Percentiles rank a stretch among this genome's conserved stretches.
These are phyloP conservation scores for Gomphus bonarii DNA, from an alignment of 1,284 basidiomycete species.

Conservation along the genomic window DNA sequence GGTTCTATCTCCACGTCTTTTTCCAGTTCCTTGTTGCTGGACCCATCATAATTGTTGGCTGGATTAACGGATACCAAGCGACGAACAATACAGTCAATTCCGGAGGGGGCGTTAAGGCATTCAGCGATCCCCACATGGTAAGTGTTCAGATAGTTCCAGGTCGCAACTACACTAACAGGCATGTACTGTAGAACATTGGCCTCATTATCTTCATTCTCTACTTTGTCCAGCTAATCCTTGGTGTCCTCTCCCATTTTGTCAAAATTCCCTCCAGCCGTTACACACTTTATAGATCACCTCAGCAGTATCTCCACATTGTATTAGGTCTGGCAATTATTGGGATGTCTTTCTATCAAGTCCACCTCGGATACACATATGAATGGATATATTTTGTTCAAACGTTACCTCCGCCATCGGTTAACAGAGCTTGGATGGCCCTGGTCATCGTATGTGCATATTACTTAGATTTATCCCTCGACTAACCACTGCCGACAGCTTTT, in stretches of 20 bases:
- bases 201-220: constrained; percentile 48
- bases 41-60: constrained; percentile 40
- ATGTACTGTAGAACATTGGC: constrained; percentile 34
- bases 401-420: constrained; percentile 29
- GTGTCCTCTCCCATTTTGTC: constrained; percentile 40
- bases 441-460: constrained; percentile 28
- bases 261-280: constrained; percentile 29
- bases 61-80: constrained; percentile 30
- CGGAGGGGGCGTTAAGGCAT: constrained; percentile 17
- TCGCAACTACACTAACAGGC: not conserved
- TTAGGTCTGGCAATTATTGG: constrained; percentile 36
- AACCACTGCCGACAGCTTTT: constrained; percentile 27
- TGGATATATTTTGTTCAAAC: constrained; percentile 33
- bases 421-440: constrained; percentile 38
- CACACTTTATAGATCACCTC: constrained; percentile 32
- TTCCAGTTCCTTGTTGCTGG: constrained; percentile 36
- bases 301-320: constrained; percentile 37
- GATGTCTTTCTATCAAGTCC: constrained; percentile 39
- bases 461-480: not conserved
- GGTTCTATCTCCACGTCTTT: constrained; percentile 43
- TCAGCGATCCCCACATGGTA: constrained; percentile 32
- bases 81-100: constrained; percentile 21
- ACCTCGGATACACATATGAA: constrained; percentile 37
- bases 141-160: not conserved
- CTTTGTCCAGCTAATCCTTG: constrained; percentile 39